A percentile compares a stretch with the other conserved stretches of the same genome.
phyloP scores from a whole-genome alignment of 768 basidiomycete species.

The Hericium alpestre region DNA sequence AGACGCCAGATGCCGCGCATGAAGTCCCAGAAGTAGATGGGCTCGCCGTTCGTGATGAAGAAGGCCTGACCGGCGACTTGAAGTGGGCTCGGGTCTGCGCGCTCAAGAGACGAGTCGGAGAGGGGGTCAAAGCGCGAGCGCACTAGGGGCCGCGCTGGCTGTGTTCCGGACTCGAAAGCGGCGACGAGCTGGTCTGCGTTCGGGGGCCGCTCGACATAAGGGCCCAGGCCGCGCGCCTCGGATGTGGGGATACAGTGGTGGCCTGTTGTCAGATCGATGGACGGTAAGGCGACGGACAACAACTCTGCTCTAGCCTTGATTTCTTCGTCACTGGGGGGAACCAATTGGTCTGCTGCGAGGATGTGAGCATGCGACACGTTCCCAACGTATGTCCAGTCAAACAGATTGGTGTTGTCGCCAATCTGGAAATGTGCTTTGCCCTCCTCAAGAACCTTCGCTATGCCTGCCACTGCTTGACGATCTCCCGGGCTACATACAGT shows the following conservation, averaged over 20 bases:
- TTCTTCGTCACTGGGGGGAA: slow-evolving; percentile 35
- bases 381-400: slow-evolving; percentile 93
- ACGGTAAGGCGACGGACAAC: slow-evolving; percentile 43
- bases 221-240: slow-evolving; percentile 72
- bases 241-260: slow-evolving; percentile 64
- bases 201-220: slow-evolving; percentile 53
- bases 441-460: slow-evolving; percentile 67
- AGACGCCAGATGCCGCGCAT: slow-evolving; percentile 67
- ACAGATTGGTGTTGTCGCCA: slow-evolving; percentile 84
- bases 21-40: slow-evolving; percentile 94
- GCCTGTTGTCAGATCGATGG: slow-evolving; percentile 58
- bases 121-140: slow-evolving; percentile 81
- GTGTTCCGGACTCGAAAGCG: slow-evolving; percentile 40
- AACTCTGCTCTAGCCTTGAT: slow-evolving; percentile 20
- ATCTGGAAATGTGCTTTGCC: slow-evolving; percentile 89
- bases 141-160: slow-evolving; percentile 41
- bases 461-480: slow-evolving; percentile 71
- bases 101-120: slow-evolving; percentile 44
- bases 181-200: slow-evolving; percentile 47
- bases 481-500: slow-evolving; percentile 68
- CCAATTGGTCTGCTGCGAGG: slow-evolving; percentile 83
- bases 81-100: slow-evolving; percentile 44
- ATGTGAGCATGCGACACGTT: slow-evolving; percentile 91
- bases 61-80: slow-evolving; percentile 88
- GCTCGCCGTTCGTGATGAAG: slow-evolving; percentile 97